Evolutionary conservation across 352 stramenopile genomes (phyloP), one percentile per base, ranked within the genome.

Genomic region (Aphanomyces euteiches): DNA sequence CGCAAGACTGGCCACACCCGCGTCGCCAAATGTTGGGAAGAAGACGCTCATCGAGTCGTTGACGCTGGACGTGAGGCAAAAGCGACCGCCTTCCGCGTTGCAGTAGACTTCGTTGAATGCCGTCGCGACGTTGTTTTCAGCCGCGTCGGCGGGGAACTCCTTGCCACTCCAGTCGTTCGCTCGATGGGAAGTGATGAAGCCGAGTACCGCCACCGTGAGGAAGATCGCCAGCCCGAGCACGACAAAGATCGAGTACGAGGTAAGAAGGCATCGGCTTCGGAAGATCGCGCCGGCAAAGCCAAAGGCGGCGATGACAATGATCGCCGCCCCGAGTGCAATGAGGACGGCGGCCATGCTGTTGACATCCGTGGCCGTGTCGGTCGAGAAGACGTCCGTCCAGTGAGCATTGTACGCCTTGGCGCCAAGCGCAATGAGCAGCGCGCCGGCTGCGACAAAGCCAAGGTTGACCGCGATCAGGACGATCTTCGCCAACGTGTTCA

Each of bases 391-490:
- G 21, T 92, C 83, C 34, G 90, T 63, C 87, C 87, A 95, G 54
- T 61, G 54, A 37, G 85, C 87, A 0, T 78, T 84, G 12, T 37
- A 76, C 72, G 40, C 85, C 84, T 54, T 91, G 77, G 66, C 81
- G 76, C 83, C 86, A 60, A 95, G 90, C 72, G 89, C 92, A 72
- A 92, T 82, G 59, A 95, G 78, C 63, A 95, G 77, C 13, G 83
- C 82, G 50, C 87, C 87, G 66, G 69, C 75, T 47, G 92, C 83
- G 75, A 95, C 80, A 74, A 92, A 93, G 56, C 75, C 78, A 81
- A 95, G 90, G 76, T 95, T 95, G 38, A 95, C 73, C 39, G 93
- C 79, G 73, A 95, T 73, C 5, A 95, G 77, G 67, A 90, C 45
- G 69, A 95, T 79, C 72, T 95, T 93, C 64, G 84, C 54, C 17